Base-by-base conservation (phyloP, 371 early-diverging fungal genomes). In the Aphelidium insulamus region DNA sequence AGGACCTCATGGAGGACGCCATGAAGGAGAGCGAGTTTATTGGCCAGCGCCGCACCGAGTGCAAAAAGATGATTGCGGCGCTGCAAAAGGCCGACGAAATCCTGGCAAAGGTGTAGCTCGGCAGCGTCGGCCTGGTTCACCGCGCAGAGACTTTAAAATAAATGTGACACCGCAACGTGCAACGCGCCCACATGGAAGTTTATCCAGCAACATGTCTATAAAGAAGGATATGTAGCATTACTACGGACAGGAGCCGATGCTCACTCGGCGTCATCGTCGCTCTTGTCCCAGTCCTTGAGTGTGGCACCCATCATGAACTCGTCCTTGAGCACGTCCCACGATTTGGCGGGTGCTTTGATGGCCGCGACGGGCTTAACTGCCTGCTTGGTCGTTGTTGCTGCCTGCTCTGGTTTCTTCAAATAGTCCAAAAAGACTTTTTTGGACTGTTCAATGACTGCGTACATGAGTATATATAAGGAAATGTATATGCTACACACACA, bases 11-110 rank as follows among this genome's bases (percentile, higher is more conserved):
- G 31, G 77, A 79, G 22, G 86, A 90, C 24, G 56, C 85, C 31
- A 55, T 98, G 40, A 77, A 91, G 55, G 98, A 98, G 66, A 80
- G 83, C 26, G 90, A 92, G 39, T 62, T 62, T 35, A 84, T 86
- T 4, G 69, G 75, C 37, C 72, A 77, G 52, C 67, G 91, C 46
- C 73, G 99, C 41, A 66, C 68, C 39, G 97, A 95, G 50, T 84
- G 86, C 68, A 83, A 77, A 52, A 83, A 82, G 69, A 95, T 94
- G 92, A 87, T 95, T 44, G 83, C 80, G 36, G 85, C 94, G 6
- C 59, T 91, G 39, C 76, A 80, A 54, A 83, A 73, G 55, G 94
- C 94, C 1, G 94, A 94, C 46, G 86, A 84, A 54, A 80, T 85
- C 50, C 61, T 69, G 19, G 58, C 49, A 12, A 55, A 64, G 37